Base-by-base conservation (phyloP, 129 eudicot genomes). In the Erigeron canadensis region DNA sequence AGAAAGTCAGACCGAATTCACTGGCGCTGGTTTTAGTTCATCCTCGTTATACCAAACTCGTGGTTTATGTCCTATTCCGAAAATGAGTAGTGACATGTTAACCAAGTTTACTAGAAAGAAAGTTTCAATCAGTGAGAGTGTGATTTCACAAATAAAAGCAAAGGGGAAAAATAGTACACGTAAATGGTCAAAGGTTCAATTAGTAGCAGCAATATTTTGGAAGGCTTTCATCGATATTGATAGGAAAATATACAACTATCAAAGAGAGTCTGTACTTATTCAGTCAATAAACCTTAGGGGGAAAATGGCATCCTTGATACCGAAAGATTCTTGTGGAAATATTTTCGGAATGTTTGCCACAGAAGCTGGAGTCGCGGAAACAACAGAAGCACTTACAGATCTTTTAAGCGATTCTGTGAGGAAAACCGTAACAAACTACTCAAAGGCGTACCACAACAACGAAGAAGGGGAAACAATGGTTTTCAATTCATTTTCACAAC, bases 301-400 rank as follows among this genome's bases (percentile, higher is more conserved):
- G 41, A 76, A 45, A 40, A 46, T 64, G 8, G 50, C 21, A 55
- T 75, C 78, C n/a, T 56, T 37, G 37, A 65, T 78, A 42, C 74
- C 82, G 0, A 16, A 45, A 34, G 7, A 72, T n/a, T 53, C 74
- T 9, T 78, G 64, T 64, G 82, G 77, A 40, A 78, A 78, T 73
- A 16, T 71, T 10, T 42, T 34, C 46, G 77, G 39, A 15, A 2
- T 56, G 17, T 43, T 19, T 23, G 10, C 44, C 38, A 7, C 65
- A 9, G 18, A 72, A 64, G 17, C 42, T 7, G 17, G 34, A 8
- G 34, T 16, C 7, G 50, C 44, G 10, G 69, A 78, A 54, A 9
- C 45, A 4, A 17, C 53, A 7, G 62, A 65, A 42, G 28, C 23
- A 23, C 44, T 64, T 11, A 66, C 46, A 23, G 15, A 19, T 39